phyloP scores from a whole-genome alignment of 768 basidiomycete species.

The Cyclocybe cylindracea region DNA sequence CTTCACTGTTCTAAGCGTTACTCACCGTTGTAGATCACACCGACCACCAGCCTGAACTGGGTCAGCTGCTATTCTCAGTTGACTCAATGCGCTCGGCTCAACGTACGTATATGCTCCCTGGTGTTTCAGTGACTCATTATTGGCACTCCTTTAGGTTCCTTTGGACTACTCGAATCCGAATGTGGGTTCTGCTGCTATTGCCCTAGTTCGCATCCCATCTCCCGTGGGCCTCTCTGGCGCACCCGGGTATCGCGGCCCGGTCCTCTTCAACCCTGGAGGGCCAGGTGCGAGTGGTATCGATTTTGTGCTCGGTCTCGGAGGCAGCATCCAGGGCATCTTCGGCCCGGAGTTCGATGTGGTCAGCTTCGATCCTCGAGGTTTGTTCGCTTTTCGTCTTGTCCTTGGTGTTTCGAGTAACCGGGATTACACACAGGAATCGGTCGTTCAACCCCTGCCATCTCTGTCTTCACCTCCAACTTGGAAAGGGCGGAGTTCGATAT shows the following conservation, averaged over 20 bases:
- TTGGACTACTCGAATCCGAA: conserved; percentile 43
- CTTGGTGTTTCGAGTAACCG: neutral
- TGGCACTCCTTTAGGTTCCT: conserved; percentile 35
- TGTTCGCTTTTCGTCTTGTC: neutral
- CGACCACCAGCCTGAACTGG: conserved; percentile 26
- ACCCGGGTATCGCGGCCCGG: conserved; percentile 40
- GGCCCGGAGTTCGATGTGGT: conserved; percentile 49
- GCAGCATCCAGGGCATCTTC: conserved; percentile 27
- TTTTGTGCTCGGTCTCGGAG: conserved; percentile 20
- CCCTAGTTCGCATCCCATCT: conserved; percentile 43
- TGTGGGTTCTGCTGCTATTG: conserved; percentile 39
- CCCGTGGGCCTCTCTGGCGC: conserved; percentile 19
- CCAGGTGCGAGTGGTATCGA: conserved; percentile 47
- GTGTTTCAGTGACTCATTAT: neutral
- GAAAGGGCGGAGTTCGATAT: conserved; percentile 27
- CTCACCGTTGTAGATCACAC: neutral
- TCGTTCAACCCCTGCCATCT: conserved; percentile 32
- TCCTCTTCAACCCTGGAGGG: conserved; percentile 50
- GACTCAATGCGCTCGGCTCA: conserved; percentile 32
- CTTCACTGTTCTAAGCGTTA: too few relatives aligned
- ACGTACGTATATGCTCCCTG: conserved; percentile 11
- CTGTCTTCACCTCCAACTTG: conserved; percentile 34
- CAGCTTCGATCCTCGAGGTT: conserved; percentile 49
- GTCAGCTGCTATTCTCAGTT: conserved; percentile 20
- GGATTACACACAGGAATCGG: conserved; percentile 28